A percentile compares a stretch with the other conserved stretches of the same genome.
Conservation (phyloP, 2,329 filamentous ascomycete genomes). For the Fusarium succisae region DNA sequence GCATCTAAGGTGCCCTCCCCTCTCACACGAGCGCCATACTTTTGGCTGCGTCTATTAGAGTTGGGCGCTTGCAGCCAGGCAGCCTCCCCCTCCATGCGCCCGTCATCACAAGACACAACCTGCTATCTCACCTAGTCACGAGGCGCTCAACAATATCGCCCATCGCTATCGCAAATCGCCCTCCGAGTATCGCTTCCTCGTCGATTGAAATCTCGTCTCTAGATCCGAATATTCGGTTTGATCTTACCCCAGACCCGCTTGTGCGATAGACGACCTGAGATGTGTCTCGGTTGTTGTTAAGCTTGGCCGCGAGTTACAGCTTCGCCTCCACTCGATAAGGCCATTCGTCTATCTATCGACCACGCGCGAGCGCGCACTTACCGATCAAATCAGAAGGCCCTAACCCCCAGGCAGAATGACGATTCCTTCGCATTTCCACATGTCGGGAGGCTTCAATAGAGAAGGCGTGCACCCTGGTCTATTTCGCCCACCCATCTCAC, state of each 20-base stretch:
- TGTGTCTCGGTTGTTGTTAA: conserved; percentile 43
- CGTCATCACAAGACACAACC: conserved; percentile 34
- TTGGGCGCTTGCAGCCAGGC: conserved; percentile 25
- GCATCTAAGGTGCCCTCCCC: background rate
- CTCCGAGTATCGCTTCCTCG: background rate
- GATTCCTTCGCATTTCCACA: conserved; percentile 47
- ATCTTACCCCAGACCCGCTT: conserved; percentile 30
- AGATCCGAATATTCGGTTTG: conserved; percentile 10
- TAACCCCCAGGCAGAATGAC: conserved; percentile 36
- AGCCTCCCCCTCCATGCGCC: conserved; percentile 12
- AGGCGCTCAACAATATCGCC: conserved; percentile 7
- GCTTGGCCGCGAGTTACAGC: conserved; percentile 23
- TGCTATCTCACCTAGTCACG: conserved; percentile 29
- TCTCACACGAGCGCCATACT: background rate
- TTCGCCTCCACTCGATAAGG: conserved; percentile 17
- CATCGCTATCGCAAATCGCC: conserved; percentile 1
- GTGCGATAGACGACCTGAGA: conserved; percentile 23
- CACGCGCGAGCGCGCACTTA: background rate
- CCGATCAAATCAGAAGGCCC: conserved; percentile 8
- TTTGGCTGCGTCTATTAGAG: conserved; percentile 22
- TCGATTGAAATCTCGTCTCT: conserved; percentile 10
- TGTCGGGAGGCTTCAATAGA: conserved; percentile 49
- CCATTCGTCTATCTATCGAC: background rate
- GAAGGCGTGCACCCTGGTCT: conserved; percentile 56
- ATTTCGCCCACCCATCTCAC: conserved; percentile 58